Evolutionary conservation across 2,329 filamentous ascomycete genomes (phyloP), one percentile per base, ranked within the genome.

Genomic region (Pseudocercospora cruenta): DNA sequence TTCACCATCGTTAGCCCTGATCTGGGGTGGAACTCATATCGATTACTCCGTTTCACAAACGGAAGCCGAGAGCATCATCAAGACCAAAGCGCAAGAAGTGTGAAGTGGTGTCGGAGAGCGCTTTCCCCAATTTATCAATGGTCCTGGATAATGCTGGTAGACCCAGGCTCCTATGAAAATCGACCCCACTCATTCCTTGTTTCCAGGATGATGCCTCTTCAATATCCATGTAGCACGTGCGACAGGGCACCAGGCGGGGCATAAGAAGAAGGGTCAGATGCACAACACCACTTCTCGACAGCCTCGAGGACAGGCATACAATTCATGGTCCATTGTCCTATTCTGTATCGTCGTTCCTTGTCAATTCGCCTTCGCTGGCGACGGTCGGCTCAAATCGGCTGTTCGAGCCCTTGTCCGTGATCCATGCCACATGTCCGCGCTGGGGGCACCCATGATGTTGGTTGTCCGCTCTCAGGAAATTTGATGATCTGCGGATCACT

Each of bases 311-410:
- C 51, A 55, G 51, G 55, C 28, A 58, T 19, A 19, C 8, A 10
- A n/a, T n/a, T 55, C 55, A 39, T 58, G 55, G 33, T 58, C 55
- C 55, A 58, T 58, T 58, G 55, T 19, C 55, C 55, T 19, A 16
- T 22, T 58, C 12, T 24, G 31, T 36, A 58, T 16, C 31, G 55
- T 24, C 39, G 31, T 58, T 58, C 55, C 55, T 6, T 21, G 33
- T 39, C 22, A 24, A 58, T 19, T 10, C 53, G 51, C 53, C 26
- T 36, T 43, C 22, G 28, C 55, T 43, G 31, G n/a, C 55, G n/a
- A 21, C 55, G 21, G 21, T 26, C 55, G 55, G 55, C 31, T 24
- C 31, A 10, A 36, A 43, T 24, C 33, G 55, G 55, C 55, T 39
- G 24, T 43, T 21, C 10, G 22, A 22, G n/a, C 54, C 54, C 31